phyloP scores from a whole-genome alignment of 225 moss, liverwort and hornwort species.

The Antitrichia curtipendula region DNA sequence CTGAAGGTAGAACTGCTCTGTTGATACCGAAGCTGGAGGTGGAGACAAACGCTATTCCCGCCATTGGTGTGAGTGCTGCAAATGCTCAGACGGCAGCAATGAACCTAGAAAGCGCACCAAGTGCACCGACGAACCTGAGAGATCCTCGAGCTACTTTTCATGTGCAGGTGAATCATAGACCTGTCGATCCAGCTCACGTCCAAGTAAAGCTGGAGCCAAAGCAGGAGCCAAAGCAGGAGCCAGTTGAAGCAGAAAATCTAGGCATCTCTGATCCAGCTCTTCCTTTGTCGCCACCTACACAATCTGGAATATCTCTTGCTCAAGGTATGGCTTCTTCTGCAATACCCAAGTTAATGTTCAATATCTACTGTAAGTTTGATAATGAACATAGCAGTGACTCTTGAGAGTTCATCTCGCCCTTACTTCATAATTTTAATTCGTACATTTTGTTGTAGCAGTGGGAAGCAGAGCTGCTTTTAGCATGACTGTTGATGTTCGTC shows the following conservation, averaged over 20 bases:
- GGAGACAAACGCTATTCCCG: not conserved
- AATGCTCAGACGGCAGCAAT: slow-evolving; percentile 10
- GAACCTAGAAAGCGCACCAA: slow-evolving; percentile 29
- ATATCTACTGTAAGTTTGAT: not conserved
- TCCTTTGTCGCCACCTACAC: slow-evolving; percentile 36
- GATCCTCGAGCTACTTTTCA: slow-evolving; percentile 61
- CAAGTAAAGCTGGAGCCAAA: slow-evolving; percentile 64
- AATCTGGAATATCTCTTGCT: slow-evolving; percentile 14
- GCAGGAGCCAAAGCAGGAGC: slow-evolving; percentile 55
- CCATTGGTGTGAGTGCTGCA: slow-evolving; percentile 12
- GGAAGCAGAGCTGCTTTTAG: not conserved
- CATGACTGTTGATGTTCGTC: not conserved
- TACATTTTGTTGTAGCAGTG: not conserved
- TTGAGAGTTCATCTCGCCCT: not conserved
- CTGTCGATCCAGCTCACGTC: slow-evolving; percentile 2
- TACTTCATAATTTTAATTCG: not conserved
- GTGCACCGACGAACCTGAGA: slow-evolving; percentile 32
- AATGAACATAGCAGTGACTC: not conserved
- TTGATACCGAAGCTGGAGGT: slow-evolving; percentile 52
- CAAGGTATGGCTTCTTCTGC: slow-evolving; percentile 19
- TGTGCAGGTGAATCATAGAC: slow-evolving; percentile 16
- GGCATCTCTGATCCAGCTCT: slow-evolving; percentile 7
- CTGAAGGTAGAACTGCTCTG: slow-evolving; percentile 26
- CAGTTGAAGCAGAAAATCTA: slow-evolving; percentile 37
- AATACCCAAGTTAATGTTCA: not conserved